Evolutionary conservation across 257 asterid genomes (phyloP).

Genomic region (Euphrasia confusa): DNA sequence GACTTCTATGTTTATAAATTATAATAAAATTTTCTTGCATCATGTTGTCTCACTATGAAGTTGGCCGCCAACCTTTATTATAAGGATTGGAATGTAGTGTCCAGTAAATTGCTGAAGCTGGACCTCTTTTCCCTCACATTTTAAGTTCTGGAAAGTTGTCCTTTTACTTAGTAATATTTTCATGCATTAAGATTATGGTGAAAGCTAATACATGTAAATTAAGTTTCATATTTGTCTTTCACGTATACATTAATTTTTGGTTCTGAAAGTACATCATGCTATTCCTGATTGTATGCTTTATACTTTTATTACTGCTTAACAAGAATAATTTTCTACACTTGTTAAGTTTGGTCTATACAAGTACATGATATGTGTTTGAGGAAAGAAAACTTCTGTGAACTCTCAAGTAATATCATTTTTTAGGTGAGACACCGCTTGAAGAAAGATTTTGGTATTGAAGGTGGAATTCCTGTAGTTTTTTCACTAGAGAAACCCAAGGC

Average conservation of each 20-base stretch:
- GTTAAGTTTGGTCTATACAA: constrained; percentile 6
- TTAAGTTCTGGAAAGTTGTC: background rate
- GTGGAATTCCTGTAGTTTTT: constrained; percentile 95
- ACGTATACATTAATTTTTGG: background rate
- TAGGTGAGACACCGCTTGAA: constrained; percentile 89
- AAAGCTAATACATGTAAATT: background rate
- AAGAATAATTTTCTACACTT: background rate
- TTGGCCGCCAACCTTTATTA: background rate
- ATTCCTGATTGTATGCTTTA: background rate
- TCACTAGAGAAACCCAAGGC: constrained; percentile 94
- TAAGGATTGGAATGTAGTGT: background rate
- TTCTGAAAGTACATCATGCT: background rate
- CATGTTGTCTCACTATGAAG: background rate
- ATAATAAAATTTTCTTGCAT: background rate
- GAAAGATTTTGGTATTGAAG: constrained; percentile 84
- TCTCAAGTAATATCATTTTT: constrained; percentile 27
- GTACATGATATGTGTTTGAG: background rate
- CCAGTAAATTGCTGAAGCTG: background rate
- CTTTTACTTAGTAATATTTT: background rate
- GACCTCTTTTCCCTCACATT: background rate
- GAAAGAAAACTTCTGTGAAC: constrained; percentile 6
- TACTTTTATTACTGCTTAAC: constrained; percentile 9
- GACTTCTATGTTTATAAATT: background rate
- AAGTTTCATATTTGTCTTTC: background rate
- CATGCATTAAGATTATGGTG: background rate